Evolutionary conservation across 352 stramenopile species (phyloP), one percentile per base, ranked within the genome.

Genomic region (Globisporangium acanthophoron): DNA sequence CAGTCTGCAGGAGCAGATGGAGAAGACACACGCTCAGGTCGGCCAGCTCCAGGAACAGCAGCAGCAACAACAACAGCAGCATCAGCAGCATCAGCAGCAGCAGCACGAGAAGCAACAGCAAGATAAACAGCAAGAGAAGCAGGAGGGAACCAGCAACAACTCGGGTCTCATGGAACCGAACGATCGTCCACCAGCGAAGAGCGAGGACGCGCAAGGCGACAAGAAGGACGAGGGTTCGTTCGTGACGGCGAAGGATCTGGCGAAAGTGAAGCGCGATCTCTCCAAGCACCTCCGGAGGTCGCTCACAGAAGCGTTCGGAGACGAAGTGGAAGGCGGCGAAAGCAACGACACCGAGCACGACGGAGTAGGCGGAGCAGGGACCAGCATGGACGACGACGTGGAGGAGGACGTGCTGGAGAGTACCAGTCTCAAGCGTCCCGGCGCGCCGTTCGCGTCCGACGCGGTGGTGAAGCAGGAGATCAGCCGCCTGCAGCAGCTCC

Each of bases 1-100:
- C 3, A 58, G 70, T 15, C 66, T 93, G 29, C 73, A 83, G 53
- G 71, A 69, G 31, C 61, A 84, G 50, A 64, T 93, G 3, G 65
- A 66, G 8, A 60, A 65, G 13, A 71, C 91, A 57, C 61, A 86
- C 45, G 54, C 53, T 16, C 71, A 90, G 52, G 58, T 88, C 4
- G 59, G 73, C 35, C 58, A 68, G 33, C 49, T 76, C 3, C 13
- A 52, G 35, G 16, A 76, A 65, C 41, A 69, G 24, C 24, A 27
- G 24, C 24, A 27, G 3, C 24, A 27, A 3, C 24, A 27, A 3
- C 24, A 27, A 3, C 24, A 27, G 24, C 24, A 27, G 24, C 24
- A 27, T 1, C 41, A 69, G 1, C 24, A 27, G 24, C 24, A 27
- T 3, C 24, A 27, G 24, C 24, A 27, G 24, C 24, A 27, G 24